These are phyloP conservation scores for Trichoderma pleuroti DNA, from an alignment of 2,329 filamentous ascomycete genomes.

Conservation along the genomic window DNA sequence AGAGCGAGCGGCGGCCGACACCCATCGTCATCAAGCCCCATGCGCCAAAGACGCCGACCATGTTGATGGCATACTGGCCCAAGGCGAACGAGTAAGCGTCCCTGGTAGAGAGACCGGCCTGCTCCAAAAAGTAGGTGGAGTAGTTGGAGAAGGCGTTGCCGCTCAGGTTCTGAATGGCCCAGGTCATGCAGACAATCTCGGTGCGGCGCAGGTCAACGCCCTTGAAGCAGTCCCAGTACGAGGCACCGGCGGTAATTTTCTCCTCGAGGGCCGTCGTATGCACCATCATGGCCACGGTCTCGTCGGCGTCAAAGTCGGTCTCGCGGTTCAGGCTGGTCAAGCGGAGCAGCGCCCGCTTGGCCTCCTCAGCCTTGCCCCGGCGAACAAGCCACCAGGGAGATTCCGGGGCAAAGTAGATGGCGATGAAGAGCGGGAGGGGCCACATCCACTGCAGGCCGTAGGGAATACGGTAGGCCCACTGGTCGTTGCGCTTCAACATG, in stretches of 20 bases:
- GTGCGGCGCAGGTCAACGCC: slow-evolving; percentile 75
- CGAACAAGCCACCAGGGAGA: slow-evolving; percentile 76
- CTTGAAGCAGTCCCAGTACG: slow-evolving; percentile 79
- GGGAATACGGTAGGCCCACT: slow-evolving; percentile 68
- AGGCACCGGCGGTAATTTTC: slow-evolving; percentile 67
- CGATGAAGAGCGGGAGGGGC: slow-evolving; percentile 64
- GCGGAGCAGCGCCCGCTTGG: slow-evolving; percentile 62
- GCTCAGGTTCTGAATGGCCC: slow-evolving; percentile 61
- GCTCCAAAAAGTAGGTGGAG: slow-evolving; percentile 60
- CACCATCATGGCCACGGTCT: slow-evolving; percentile 88
- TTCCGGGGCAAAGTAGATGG: slow-evolving; percentile 66
- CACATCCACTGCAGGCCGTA: slow-evolving; percentile 77
- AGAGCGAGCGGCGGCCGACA: slow-evolving; percentile 71
- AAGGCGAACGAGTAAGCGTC: slow-evolving; percentile 59
- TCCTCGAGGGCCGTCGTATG: slow-evolving; percentile 81
- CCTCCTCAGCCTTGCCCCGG: slow-evolving; percentile 59
- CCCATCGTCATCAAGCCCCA: slow-evolving; percentile 77
- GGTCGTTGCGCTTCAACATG: slow-evolving; percentile 61
- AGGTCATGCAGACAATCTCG: slow-evolving; percentile 63
- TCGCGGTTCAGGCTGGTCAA: slow-evolving; percentile 61
- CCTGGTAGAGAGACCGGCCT: slow-evolving; percentile 52
- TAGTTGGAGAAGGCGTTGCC: slow-evolving; percentile 64
- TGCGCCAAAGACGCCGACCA: slow-evolving; percentile 75
- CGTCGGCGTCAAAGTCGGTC: slow-evolving; percentile 73
- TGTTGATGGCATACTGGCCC: slow-evolving; percentile 67